These are phyloP conservation scores for Juglanconis oblonga DNA, from an alignment of 2,329 filamentous ascomycete species.

Conservation along the genomic window DNA sequence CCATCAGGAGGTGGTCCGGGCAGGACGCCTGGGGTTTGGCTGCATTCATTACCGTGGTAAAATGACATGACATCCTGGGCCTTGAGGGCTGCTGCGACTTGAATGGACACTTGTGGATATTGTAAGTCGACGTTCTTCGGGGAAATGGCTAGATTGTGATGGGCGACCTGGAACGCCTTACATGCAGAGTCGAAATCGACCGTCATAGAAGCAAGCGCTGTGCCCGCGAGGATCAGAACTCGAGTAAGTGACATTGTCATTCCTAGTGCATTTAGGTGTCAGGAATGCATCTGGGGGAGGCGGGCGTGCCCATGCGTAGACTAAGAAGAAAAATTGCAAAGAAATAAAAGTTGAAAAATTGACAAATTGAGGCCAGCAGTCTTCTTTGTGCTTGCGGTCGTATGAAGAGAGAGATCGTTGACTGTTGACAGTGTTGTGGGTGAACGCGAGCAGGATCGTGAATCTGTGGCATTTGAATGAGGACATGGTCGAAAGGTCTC, in stretches of 20 bases:
- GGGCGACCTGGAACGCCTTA: background rate
- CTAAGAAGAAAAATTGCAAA: too few relatives aligned
- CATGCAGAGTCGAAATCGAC: background rate
- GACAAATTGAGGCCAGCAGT: background rate
- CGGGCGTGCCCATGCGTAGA: background rate
- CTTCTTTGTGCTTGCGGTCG: too few relatives aligned
- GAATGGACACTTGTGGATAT: background rate
- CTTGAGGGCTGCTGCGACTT: slow-evolving; percentile 13
- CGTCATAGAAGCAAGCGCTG: background rate
- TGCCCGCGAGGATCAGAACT: background rate
- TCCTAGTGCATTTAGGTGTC: too few relatives aligned
- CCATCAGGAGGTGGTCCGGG: slow-evolving; percentile 29
- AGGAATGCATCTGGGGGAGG: background rate
- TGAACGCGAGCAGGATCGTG: too few relatives aligned
- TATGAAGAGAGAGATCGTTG: background rate
- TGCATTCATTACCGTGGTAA: slow-evolving; percentile 30
- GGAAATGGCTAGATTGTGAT: too few relatives aligned
- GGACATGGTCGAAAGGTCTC: too few relatives aligned
- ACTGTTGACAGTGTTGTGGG: background rate
- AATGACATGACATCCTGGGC: slow-evolving; percentile 29
- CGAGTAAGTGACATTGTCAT: background rate
- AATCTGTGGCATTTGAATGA: too few relatives aligned
- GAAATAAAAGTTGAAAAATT: background rate
- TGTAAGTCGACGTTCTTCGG: background rate
- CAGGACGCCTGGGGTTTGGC: slow-evolving; percentile 29